phyloP scores from a whole-genome alignment of 2,329 filamentous ascomycete genomes.

The Arthroderma sp. region DNA sequence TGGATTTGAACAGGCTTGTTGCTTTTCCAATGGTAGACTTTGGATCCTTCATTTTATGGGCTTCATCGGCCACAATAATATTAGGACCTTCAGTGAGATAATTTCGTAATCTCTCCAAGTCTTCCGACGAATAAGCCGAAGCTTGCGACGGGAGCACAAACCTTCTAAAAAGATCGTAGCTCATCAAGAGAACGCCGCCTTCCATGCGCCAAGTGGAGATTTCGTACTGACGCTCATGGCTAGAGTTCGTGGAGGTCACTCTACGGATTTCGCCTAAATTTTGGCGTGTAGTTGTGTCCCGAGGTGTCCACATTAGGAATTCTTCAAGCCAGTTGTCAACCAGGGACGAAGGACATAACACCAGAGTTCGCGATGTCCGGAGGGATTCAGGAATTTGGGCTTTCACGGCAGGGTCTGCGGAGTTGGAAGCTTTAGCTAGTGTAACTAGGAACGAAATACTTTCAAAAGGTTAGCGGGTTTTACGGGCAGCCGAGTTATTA shows the following conservation, averaged over 20 bases:
- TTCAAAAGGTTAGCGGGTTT: background rate
- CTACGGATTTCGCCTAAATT: constrained; percentile 44
- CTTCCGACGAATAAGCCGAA: constrained; percentile 20
- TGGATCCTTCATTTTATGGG: constrained; percentile 63
- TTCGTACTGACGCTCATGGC: constrained; percentile 28
- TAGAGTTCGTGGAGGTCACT: constrained; percentile 34
- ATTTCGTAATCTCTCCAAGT: constrained; percentile 28
- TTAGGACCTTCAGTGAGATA: constrained; percentile 49
- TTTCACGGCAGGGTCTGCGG: constrained; percentile 41
- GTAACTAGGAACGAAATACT: constrained; percentile 66
- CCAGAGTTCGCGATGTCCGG: constrained; percentile 48
- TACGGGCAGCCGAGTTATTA: too few species aligned
- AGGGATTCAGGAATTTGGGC: constrained; percentile 57
- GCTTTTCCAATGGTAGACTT: constrained; percentile 39
- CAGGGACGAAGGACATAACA: constrained; percentile 63
- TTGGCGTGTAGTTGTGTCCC: constrained; percentile 16
- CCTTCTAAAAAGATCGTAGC: constrained; percentile 55
- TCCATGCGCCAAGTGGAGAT: constrained; percentile 47
- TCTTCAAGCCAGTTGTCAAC: constrained; percentile 78
- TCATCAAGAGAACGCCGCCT: constrained; percentile 64
- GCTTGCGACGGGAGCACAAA: constrained; percentile 24
- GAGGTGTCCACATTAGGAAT: constrained; percentile 54
- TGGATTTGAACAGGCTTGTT: constrained; percentile 49
- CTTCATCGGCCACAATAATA: constrained; percentile 74
- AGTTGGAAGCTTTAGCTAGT: constrained; percentile 52